These are phyloP conservation scores for Quercus ilex DNA, from an alignment of 306 rosid genomes.

Conservation along the genomic window DNA sequence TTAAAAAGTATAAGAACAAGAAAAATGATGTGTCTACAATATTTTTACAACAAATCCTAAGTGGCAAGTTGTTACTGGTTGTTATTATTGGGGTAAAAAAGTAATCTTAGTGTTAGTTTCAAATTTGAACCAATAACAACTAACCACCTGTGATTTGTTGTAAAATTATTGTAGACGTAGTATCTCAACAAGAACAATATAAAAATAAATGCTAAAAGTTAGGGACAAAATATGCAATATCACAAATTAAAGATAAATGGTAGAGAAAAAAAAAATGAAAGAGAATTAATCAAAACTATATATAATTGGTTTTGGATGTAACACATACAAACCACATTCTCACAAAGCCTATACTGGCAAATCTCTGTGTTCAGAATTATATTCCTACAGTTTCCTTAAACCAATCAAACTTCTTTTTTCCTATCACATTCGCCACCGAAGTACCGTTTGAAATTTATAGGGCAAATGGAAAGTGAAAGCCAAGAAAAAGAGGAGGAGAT, in stretches of 20 bases:
- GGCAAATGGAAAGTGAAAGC: background rate
- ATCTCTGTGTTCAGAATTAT: too few relatives aligned
- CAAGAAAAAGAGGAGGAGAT: background rate
- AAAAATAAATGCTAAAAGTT: background rate
- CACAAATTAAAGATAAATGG: background rate
- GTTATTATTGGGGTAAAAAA: too few relatives aligned
- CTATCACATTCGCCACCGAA: background rate
- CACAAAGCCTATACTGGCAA: background rate
- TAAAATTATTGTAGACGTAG: too few relatives aligned
- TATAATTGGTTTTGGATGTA: background rate
- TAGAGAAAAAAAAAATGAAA: background rate
- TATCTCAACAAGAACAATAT: background rate
- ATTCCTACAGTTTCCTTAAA: constrained; percentile 8
- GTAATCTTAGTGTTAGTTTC: too few relatives aligned
- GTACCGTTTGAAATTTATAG: constrained; percentile 8
- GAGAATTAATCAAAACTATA: background rate
- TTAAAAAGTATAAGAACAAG: background rate
- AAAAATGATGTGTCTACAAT: too few relatives aligned
- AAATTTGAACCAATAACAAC: too few relatives aligned
- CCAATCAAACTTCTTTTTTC: background rate
- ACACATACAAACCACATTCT: background rate
- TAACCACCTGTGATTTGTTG: too few relatives aligned
- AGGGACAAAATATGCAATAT: background rate
- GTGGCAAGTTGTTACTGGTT: too few relatives aligned
- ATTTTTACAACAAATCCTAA: too few relatives aligned